Percentiles rank a stretch among this genome's conserved stretches.
Conservation (phyloP, 352 stramenopile genomes). For the Globisporangium spiculum region DNA sequence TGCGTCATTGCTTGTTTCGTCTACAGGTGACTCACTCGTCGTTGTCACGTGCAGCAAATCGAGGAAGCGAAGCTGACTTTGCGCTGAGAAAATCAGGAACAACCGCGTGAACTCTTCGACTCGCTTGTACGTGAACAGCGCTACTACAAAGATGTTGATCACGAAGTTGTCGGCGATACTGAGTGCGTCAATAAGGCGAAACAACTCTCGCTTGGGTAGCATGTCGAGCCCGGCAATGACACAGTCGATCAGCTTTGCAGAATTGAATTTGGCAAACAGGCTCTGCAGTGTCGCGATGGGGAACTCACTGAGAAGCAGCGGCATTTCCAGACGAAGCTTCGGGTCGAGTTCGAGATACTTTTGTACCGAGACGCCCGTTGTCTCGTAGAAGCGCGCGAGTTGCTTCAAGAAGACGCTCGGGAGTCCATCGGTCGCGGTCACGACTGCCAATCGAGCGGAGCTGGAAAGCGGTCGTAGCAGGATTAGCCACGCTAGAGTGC, state of each 20-base stretch:
- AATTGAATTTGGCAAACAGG: slow-evolving; percentile 54
- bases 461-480: slow-evolving; percentile 36
- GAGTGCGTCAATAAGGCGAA: slow-evolving; percentile 48
- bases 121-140: slow-evolving; percentile 32
- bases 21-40: slow-evolving; percentile 4
- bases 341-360: slow-evolving; percentile 44
- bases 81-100: slow-evolving; percentile 38
- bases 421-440: slow-evolving; percentile 24
- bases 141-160: slow-evolving; percentile 40
- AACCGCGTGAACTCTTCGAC: slow-evolving; percentile 33
- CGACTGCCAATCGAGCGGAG: slow-evolving; percentile 27
- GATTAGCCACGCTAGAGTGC: slow-evolving; percentile 41
- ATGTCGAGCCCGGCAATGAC: slow-evolving; percentile 33
- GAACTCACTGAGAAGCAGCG: slow-evolving; percentile 45
- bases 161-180: slow-evolving; percentile 24
- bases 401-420: slow-evolving; percentile 40
- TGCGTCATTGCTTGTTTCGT: slow-evolving; percentile 17
- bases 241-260: slow-evolving; percentile 32
- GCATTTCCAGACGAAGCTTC: slow-evolving; percentile 24
- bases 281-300: slow-evolving; percentile 48
- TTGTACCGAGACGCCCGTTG: slow-evolving; percentile 29
- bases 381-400: slow-evolving; percentile 55
- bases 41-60: slow-evolving; percentile 27
- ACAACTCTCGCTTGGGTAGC: slow-evolving; percentile 42
- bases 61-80: slow-evolving; percentile 34